Base-by-base conservation (phyloP, 2,329 filamentous ascomycete genomes). In the Hypoxylon sp. region DNA sequence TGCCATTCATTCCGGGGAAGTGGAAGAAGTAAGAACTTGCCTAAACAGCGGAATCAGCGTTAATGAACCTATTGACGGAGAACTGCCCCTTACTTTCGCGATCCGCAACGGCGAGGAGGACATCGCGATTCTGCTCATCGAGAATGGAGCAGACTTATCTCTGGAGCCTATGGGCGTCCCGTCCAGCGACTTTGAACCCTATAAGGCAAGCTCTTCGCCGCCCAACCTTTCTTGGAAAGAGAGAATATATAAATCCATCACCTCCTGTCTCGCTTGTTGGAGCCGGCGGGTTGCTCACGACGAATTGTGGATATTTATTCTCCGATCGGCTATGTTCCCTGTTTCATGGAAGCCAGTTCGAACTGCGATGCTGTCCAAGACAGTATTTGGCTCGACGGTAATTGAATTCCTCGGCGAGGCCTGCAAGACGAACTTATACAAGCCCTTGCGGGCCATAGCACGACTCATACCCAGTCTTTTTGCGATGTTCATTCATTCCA, bases 31-130 rank as follows among this genome's bases (percentile, higher is more conserved):
- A 17, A 42, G 37, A 8, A 7, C 6, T 17, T 42, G 37, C n/a
- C 37, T 42, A 42, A 42, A 42, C n/a, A 42, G 37, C 37, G n/a
- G 37, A 15, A 42, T 42, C n/a, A 42, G n/a, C 37, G n/a, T 15
- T 5, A 42, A 42, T 42, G 37, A 17, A 17, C n/a, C 37, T 6
- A 17, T 42, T 42, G 37, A 42, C n/a, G 6, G n/a, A 42, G 37
- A 17, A 42, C 37, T 5, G n/a, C 5, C n/a, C n/a, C 37, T 42
- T 17, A n/a, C 35, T 37, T 37, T 37, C 35, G 35, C 13, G 35
- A 37, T 37, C 5, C 13, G 13, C 13, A 37, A 37, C 7, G 13
- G 35, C 13, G 35, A 37, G 3, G 6, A 37, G 3, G 35, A 37
- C 35, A 37, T 42, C 37, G n/a, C 37, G 37, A 17, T 42, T 42